Evolutionary conservation across 441 rosid species (phyloP).

Genomic region (Aquilaria agallochum): DNA sequence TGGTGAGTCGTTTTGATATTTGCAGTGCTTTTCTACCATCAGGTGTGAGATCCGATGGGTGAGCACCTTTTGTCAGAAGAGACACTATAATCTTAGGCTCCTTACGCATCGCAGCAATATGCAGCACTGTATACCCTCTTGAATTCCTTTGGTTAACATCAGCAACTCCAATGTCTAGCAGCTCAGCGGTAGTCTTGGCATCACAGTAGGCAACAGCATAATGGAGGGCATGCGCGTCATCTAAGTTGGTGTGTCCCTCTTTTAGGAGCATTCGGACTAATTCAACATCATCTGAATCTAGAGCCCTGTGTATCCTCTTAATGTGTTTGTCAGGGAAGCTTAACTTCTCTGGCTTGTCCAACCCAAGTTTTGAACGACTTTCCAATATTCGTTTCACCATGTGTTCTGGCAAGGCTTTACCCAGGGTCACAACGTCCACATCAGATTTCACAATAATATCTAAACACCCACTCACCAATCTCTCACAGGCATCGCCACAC

Average conservation of each 20-base stretch:
- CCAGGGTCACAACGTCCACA: conserved; percentile 52
- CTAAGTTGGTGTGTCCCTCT: conserved; percentile 64
- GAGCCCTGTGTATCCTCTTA: conserved; percentile 64
- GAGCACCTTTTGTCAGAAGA: conserved; percentile 75
- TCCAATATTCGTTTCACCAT: conserved; percentile 42
- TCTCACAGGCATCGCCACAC: conserved; percentile 52
- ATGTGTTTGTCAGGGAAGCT: conserved; percentile 47
- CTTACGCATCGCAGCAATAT: conserved; percentile 76
- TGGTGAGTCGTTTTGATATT: conserved; percentile 66
- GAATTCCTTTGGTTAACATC: conserved; percentile 57
- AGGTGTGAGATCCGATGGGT: conserved; percentile 48
- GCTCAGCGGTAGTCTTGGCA: conserved; percentile 63
- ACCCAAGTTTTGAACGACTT: conserved; percentile 35
- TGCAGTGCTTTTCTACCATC: conserved; percentile 79
- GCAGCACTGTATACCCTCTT: conserved; percentile 78
- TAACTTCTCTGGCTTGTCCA: conserved; percentile 24
- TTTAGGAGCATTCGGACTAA: conserved; percentile 69
- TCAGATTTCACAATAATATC: conserved; percentile 56
- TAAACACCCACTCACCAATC: conserved; percentile 38
- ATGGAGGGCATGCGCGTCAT: conserved; percentile 75
- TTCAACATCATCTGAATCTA: conserved; percentile 91
- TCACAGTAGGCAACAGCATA: conserved; percentile 84
- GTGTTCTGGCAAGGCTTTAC: conserved; percentile 52
- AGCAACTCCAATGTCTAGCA: conserved; percentile 75
- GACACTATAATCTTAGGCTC: conserved; percentile 79